These are phyloP conservation scores for Fusarium redolens DNA, from an alignment of 2,329 filamentous ascomycete genomes.

Conservation along the genomic window DNA sequence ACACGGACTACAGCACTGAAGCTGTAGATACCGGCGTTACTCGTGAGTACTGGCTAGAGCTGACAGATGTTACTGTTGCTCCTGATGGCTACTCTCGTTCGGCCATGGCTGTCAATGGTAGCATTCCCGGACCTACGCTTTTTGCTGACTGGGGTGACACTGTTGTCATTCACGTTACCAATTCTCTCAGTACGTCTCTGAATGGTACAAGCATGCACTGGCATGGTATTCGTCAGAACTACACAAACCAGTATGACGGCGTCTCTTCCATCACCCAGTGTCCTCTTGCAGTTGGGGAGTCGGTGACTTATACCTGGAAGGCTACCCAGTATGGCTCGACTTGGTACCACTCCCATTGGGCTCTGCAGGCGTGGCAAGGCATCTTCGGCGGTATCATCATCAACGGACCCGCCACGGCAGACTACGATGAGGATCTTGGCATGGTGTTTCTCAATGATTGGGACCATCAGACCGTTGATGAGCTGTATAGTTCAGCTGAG, in stretches of 20 bases:
- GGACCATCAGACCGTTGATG: slow-evolving; percentile 59
- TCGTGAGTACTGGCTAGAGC: slow-evolving; percentile 60
- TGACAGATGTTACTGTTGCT: slow-evolving; percentile 53
- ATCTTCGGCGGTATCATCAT: slow-evolving; percentile 71
- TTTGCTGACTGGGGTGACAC: slow-evolving; percentile 63
- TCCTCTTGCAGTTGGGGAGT: slow-evolving; percentile 61
- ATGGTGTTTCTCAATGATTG: slow-evolving; percentile 69
- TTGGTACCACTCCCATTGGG: slow-evolving; percentile 73
- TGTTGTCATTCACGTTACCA: slow-evolving; percentile 66
- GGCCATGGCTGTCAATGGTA: slow-evolving; percentile 64
- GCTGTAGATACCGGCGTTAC: slow-evolving; percentile 61
- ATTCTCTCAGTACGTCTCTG: slow-evolving; percentile 51
- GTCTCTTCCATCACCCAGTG: slow-evolving; percentile 63
- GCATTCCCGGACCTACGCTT: slow-evolving; percentile 70
- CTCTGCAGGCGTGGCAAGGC: slow-evolving; percentile 62
- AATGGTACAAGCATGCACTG: slow-evolving; percentile 73
- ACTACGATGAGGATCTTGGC: slow-evolving; percentile 74
- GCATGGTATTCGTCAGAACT: slow-evolving; percentile 70
- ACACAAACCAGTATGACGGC: slow-evolving; percentile 67
- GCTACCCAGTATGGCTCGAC: slow-evolving; percentile 65
- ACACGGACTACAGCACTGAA: slow-evolving; percentile 58
- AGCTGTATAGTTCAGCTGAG: slow-evolving; percentile 45
- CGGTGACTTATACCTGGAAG: slow-evolving; percentile 67
- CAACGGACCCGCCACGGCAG: slow-evolving; percentile 66
- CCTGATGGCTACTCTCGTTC: slow-evolving; percentile 59